Evolutionary conservation across 2,329 filamentous ascomycete genomes (phyloP).

Genomic region (Helicocarpus griseus): DNA sequence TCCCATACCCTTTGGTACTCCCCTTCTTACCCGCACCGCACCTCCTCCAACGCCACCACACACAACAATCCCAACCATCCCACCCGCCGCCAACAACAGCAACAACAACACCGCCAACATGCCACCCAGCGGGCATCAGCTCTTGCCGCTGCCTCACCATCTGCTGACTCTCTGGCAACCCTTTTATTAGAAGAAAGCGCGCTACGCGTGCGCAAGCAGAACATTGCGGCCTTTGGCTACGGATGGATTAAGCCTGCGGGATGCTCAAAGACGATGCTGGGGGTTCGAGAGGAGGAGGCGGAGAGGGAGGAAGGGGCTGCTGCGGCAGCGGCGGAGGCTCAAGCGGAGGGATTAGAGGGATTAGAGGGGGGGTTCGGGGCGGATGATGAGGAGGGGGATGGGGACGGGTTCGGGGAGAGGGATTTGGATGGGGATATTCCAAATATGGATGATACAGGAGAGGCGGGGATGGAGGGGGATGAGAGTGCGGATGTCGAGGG

Average conservation of each 20-base stretch:
- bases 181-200: conserved; percentile 68
- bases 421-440: conserved; percentile 40
- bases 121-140: conserved; percentile 26
- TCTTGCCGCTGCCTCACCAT: conserved; percentile 41
- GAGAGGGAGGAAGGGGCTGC: conserved; percentile 81
- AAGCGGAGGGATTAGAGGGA: conserved; percentile 58
- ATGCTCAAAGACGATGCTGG: conserved; percentile 78
- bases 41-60: conserved; percentile 19
- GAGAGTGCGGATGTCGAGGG: conserved; percentile 42
- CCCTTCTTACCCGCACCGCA: conserved; percentile 45
- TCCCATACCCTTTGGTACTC: conserved; percentile 67
- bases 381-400: conserved; percentile 35
- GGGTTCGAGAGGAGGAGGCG: conserved; percentile 77
- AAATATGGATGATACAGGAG: conserved; percentile 36
- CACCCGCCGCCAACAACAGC: conserved; percentile 17
- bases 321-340: conserved; percentile 59
- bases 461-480: conserved; percentile 42
- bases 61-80: conserved; percentile 13
- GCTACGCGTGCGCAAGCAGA: conserved; percentile 64
- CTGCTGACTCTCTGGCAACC: conserved; percentile 54
- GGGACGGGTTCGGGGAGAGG: conserved; percentile 27
- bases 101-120: conserved; percentile 20
- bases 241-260: conserved; percentile 87
- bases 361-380: conserved; percentile 31
- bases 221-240: conserved; percentile 78